Base-by-base conservation (phyloP, 345 rosid species). In the Theobroma cacao region DNA sequence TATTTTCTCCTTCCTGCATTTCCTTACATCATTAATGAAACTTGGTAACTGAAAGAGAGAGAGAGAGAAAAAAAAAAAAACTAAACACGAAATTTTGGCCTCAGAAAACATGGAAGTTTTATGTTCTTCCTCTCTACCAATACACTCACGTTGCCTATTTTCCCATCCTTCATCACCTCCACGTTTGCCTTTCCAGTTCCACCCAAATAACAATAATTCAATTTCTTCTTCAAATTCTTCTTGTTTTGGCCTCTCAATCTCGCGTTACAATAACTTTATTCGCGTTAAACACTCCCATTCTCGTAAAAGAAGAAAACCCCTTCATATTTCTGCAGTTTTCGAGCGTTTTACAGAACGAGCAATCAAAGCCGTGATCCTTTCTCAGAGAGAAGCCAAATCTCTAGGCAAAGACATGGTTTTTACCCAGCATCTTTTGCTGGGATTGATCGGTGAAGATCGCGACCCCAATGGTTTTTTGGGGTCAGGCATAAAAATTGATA, bases 301-400 rank as follows among this genome's bases (percentile, higher is more conserved):
- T 7, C 52, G 81, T 48, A 88, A 78, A 80, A 85, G 84, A 10
- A 84, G 84, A 74, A 89, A 80, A 87, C 52, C 82, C 77, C 50
- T 79, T 1, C 88, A 86, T 65, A 81, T 91, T 69, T 88, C 93
- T 31, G 94, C 97, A 0, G 97, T 87, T 60, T 96, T 96, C 84
- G 97, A 96, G 89, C 90, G 95, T 59, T 92, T 92, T 82, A 88
- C 97, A 2, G 98, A 96, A 80, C 81, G 92, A 22, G 95, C 99
- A 12, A 82, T 96, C 75, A 92, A 92, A 76, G 91, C 91, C 24
- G 92, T 94, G 52, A 84, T 96, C 66, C 87, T 89, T 74, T 95
- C 99, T 0, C 99, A 94, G 83, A 88, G 91, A 75, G 97, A 96
- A 75, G 97, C 98, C 14, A 87, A 81, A 75, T 80, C 90, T 0